Base-by-base conservation (phyloP, 2,329 filamentous ascomycete species). In the Xylariales sp. region DNA sequence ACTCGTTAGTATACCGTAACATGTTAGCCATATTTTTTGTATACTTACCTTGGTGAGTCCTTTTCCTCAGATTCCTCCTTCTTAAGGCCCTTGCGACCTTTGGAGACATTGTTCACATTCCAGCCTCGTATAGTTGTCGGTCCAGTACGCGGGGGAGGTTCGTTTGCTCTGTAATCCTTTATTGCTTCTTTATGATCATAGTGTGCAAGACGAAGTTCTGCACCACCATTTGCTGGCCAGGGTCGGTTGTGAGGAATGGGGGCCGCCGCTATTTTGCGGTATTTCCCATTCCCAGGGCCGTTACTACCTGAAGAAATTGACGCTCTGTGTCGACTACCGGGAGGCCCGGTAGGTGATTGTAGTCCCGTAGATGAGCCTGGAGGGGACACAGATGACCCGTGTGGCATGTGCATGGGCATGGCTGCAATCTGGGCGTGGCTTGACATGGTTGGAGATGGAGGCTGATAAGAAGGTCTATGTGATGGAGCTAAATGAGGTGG, bases 221-320 rank as follows among this genome's bases (percentile, higher is more conserved):
- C 81, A 23, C 78, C 79, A 46, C 76, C 78, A 72, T 83, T 84
- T 63, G 80, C 79, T 75, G 82, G 84, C 67, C 81, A 81, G 50
- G 82, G 81, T 12, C 83, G 78, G 73, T 86, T 86, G 36, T 85
- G 81, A 6, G 85, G 83, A 30, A 86, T 81, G 0, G 86, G 86
- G 0, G 87, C 87, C 9, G 87, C 87, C 68, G 88, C 86, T 46
- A 89, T 83, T 76, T 87, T 88, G 53, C 86, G 83, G 73, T 87
- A 88, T 72, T 87, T 86, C 30, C 76, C 71, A 14, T 75, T 73
- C 23, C 16, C 48, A 18, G 67, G 28, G 10, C 73, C 68, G 7
- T 73, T 74, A 45, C 75, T 72, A 28, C 74, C 73, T 14, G 79
- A 75, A 6, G 75, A 75, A 10, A 77, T 75, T 2, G 78, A 79